phyloP scores from a whole-genome alignment of 176 grass and related monocot genomes.

The Musa acuminata region DNA sequence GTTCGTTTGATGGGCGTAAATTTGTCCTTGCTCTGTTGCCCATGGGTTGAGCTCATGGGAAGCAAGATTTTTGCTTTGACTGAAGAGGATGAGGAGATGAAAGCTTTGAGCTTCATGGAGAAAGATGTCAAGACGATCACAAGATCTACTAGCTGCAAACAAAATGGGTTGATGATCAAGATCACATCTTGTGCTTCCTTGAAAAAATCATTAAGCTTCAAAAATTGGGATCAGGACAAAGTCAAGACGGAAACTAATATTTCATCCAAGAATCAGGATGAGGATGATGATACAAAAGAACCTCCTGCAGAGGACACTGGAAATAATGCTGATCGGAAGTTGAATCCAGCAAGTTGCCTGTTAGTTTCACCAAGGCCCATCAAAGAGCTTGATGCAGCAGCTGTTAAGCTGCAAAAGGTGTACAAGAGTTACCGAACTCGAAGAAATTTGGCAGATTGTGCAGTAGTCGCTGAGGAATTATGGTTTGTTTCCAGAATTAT shows the following conservation, averaged over 20 bases:
- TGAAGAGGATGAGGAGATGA: not conserved
- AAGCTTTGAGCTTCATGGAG: not conserved
- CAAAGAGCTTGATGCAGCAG: slow-evolving; percentile 9
- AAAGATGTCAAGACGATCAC: not conserved
- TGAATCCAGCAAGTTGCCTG: not conserved
- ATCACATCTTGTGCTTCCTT: not conserved
- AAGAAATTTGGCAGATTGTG: slow-evolving; percentile 22
- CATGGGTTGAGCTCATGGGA: slow-evolving; percentile 33
- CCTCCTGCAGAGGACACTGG: not conserved
- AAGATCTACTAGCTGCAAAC: not conserved
- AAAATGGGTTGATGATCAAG: not conserved
- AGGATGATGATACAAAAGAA: not conserved
- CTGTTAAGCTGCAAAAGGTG: slow-evolving; percentile 21
- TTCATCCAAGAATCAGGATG: not conserved
- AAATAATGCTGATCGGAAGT: too few species aligned
- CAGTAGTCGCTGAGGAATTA: slow-evolving; percentile 69
- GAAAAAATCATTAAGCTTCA: slow-evolving; percentile 1
- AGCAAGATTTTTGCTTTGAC: not conserved
- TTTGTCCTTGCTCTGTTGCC: slow-evolving; percentile 1
- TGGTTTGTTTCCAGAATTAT: slow-evolving; percentile 38
- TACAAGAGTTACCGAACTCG: slow-evolving; percentile 23
- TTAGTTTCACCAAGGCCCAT: not conserved
- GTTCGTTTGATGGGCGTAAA: slow-evolving; percentile 47
- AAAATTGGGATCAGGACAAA: not conserved
- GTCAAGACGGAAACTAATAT: not conserved